Evolutionary conservation across 768 basidiomycete genomes (phyloP), one percentile per base, ranked within the genome.

Genomic region (Ramaria sp.): DNA sequence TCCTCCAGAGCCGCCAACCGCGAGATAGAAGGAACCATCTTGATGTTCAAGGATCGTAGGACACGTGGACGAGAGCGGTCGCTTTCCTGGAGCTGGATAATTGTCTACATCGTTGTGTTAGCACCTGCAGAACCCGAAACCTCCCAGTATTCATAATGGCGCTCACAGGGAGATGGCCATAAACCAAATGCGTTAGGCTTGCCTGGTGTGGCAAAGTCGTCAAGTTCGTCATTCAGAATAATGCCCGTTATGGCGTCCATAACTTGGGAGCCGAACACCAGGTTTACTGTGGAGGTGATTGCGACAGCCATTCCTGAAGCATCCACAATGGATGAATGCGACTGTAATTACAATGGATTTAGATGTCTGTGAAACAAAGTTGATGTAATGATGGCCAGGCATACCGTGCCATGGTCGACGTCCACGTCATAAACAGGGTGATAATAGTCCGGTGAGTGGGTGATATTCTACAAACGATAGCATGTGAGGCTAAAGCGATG

Each of bases 191-290:
- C 79, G 61, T 96, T 95, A 5, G 89, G 78, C n/a, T 68, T 66
- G 3, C 87, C 91, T 1, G 93, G 94, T 0, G 73, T 83, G 10
- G 91, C 87, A 66, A 97, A 97, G 66, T 98, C 95, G 58, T 92
- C 89, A 87, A 91, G 81, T 73, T 95, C 89, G 62, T 98, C 82
- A 62, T 97, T 97, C 39, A 97, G 68, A 49, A 98, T 77, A 27
- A 98, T 75, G 0, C 95, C 94, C 0, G 93, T 96, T 50, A 81
- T 76, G 0, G 86, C 78, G 66, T 95, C 92, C 59, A 95, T 73
- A 1, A 97, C 88, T 55, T 76, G 78, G 2, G 89, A 93, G 15
- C 94, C 95, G 67, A 95, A 98, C 16, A 94, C 71, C 0, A 85
- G 68, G 65, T 98, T 98, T 44, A 97, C 83, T 0, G 94, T 94